These are phyloP conservation scores for Marvania coccoides DNA, from an alignment of 139 green algal genomes.

Conservation along the genomic window DNA sequence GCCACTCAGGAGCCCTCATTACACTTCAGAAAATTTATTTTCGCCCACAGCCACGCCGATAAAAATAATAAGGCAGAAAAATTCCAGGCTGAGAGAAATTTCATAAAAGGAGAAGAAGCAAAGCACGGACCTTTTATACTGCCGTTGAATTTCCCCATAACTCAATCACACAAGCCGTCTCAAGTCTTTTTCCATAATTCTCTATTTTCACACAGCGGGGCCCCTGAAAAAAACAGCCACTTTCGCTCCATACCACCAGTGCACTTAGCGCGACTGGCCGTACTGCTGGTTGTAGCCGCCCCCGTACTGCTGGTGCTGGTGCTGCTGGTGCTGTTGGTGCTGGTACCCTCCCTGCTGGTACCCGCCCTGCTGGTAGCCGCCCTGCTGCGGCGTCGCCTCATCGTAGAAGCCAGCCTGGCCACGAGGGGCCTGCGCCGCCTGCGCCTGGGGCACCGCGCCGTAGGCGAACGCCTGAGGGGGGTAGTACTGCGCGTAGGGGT, in stretches of 20 bases:
- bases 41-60: too few relatives aligned
- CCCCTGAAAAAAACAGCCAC: too few relatives aligned
- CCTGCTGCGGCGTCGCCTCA: neutral
- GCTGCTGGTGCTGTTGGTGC: neutral
- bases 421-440: neutral
- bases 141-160: too few relatives aligned
- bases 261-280: neutral
- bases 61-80: too few relatives aligned
- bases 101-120: too few relatives aligned
- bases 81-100: too few relatives aligned
- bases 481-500: slow-evolving; percentile 2
- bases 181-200: too few relatives aligned
- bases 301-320: neutral
- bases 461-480: neutral
- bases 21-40: too few relatives aligned
- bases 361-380: neutral
- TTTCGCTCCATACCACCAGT: neutral
- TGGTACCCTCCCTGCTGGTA: neutral
- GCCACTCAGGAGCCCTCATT: too few relatives aligned
- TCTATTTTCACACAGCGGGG: too few relatives aligned
- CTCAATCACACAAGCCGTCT: too few relatives aligned
- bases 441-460: neutral
- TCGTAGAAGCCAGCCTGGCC: neutral
- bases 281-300: neutral
- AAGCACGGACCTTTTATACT: too few relatives aligned